Base-by-base conservation (phyloP, 495 filamentous ascomycete species). In the Tuber aestivum region DNA sequence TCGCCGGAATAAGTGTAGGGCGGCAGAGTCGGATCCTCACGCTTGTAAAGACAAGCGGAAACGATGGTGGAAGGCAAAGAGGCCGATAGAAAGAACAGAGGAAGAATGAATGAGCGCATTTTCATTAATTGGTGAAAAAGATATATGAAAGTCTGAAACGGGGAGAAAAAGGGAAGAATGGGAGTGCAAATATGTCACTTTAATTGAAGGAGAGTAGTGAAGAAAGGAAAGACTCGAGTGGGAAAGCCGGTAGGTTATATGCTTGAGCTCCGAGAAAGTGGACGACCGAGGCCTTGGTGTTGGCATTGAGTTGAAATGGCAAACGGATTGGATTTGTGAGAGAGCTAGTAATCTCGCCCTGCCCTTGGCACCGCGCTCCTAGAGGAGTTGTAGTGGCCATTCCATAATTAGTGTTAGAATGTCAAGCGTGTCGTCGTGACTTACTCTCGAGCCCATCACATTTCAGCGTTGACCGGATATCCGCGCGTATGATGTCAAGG, bases 1-100 rank as follows among this genome's bases (percentile, higher is more conserved):
- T 76, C 71, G 23, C 85, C 88, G 18, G 83, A 85, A 77, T 91
- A 91, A 37, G 86, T 86, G 79, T 87, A 90, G 0, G 70, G 82
- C 5, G 75, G 73, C 5, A 80, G 68, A 44, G 83, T 83, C 21
- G 61, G 75, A 44, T 83, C 84, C 27, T 23, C 75, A 38, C 81
- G 81, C 14, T 70, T 72, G 76, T 83, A 83, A n/a, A 83, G 68
- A 41, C 81, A 83, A 27, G 81, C 81, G 18, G 73, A 80, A 7
- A 38, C 70, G 8, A 81, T 23, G 37, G 79, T 42, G 69, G 41
- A 8, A 6, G 74, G 42, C 50, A 82, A 70, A 20, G 81, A 76
- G 9, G 70, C 41, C 8, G 70, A 61, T 18, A 80, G 20, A 40
- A 80, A 61, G 74, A 83, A 70, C 9, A 70, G 41, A 41, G 70